phyloP scores from a whole-genome alignment of 495 filamentous ascomycete genomes.

The Ramalina intermedia region DNA sequence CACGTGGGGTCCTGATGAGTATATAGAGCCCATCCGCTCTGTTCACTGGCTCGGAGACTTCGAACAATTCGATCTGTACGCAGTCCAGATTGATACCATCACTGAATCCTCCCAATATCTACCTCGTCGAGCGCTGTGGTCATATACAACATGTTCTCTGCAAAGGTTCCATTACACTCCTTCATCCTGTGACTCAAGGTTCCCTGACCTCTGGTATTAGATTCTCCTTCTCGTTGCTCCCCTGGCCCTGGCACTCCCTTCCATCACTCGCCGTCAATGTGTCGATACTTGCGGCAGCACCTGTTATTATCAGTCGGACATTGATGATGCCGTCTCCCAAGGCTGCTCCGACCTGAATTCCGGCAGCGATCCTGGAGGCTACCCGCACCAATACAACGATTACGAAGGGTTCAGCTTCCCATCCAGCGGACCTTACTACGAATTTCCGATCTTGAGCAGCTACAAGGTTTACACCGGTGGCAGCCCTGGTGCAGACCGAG shows the following conservation, averaged over 20 bases:
- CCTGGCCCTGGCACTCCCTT: constrained; percentile 6
- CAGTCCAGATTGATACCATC: no score
- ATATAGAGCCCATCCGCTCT: no score
- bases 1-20: no score
- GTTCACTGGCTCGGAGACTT: no score
- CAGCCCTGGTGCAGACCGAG: constrained; percentile 54
- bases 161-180: no score
- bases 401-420: constrained; percentile 59
- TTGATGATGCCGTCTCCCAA: constrained; percentile 30
- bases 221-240: no score
- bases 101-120: no score
- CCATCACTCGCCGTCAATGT: constrained; percentile 11
- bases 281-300: constrained; percentile 29
- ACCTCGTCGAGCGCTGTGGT: no score
- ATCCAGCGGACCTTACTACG: constrained; percentile 49
- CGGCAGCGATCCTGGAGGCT: constrained; percentile 30
- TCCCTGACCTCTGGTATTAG: no score
- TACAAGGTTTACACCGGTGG: constrained; percentile 44
- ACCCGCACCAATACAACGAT: constrained; percentile 62
- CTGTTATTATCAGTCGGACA: constrained; percentile 33
- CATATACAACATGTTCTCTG: no score
- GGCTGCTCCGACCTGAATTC: constrained; percentile 28
- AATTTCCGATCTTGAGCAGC: constrained; percentile 51
- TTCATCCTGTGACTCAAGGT: no score
- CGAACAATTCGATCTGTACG: no score